Percentiles rank a stretch among this genome's conserved stretches.
These are phyloP conservation scores for Linderina pennispora DNA, from an alignment of 192 early-diverging fungal species.

Conservation along the genomic window DNA sequence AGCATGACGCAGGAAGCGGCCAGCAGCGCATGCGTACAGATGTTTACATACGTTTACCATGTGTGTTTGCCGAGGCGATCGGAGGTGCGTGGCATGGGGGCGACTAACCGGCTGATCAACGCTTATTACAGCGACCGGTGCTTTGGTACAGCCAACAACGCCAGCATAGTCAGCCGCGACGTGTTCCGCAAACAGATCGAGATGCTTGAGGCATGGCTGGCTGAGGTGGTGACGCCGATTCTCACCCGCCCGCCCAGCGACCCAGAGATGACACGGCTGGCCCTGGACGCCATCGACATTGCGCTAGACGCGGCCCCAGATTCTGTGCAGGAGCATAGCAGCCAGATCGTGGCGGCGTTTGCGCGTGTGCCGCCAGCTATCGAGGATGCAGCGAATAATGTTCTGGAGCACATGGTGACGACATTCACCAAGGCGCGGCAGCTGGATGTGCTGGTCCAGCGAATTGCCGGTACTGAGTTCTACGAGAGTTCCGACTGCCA, in stretches of 20 bases:
- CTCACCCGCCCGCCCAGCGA: slow-evolving; percentile 2
- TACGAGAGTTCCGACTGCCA: no score
- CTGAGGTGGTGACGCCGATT: slow-evolving; percentile 5
- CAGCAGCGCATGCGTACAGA: slow-evolving; percentile 17
- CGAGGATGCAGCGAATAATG: neutral
- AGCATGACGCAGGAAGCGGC: slow-evolving; percentile 8
- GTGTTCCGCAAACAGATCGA: slow-evolving; percentile 12
- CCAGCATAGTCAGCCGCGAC: slow-evolving; percentile 5
- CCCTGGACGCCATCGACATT: slow-evolving; percentile 14
- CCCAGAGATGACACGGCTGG: slow-evolving; percentile 2
- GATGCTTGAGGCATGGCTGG: slow-evolving; percentile 23
- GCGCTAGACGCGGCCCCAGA: slow-evolving; percentile 31
- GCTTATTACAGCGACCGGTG: slow-evolving; percentile 26
- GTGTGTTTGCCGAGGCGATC: slow-evolving; percentile 1
- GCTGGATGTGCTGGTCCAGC: slow-evolving; percentile 25
- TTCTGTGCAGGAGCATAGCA: slow-evolving; percentile 10
- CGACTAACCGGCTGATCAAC: slow-evolving; percentile 15
- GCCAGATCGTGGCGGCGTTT: slow-evolving; percentile 11
- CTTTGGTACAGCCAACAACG: slow-evolving; percentile 21
- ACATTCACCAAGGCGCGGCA: slow-evolving; percentile 23
- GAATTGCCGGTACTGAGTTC: no score
- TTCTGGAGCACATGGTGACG: slow-evolving; percentile 14
- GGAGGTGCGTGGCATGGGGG: slow-evolving; percentile 10
- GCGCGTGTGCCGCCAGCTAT: slow-evolving; percentile 7
- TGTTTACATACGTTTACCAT: slow-evolving; percentile 20